Percentiles rank a stretch among this genome's conserved stretches.
These are phyloP conservation scores for Thuja plicata DNA, from an alignment of 83 land plant genomes.

Conservation along the genomic window DNA sequence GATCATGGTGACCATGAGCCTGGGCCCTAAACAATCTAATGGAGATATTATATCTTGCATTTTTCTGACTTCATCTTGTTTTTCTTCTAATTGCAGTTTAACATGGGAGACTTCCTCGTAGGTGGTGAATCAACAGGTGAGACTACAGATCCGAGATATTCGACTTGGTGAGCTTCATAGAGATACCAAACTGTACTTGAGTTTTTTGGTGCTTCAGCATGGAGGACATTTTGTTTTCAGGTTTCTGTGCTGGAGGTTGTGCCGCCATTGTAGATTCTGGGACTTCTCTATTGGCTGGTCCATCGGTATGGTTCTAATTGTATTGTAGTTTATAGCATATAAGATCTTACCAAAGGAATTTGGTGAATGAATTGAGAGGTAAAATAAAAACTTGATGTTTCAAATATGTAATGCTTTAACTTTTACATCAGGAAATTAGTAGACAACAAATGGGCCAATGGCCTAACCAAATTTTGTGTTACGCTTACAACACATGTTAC, in stretches of 20 bases:
- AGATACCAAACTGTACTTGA: background rate
- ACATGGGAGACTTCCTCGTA: slow-evolving; percentile 60
- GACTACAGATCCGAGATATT: background rate
- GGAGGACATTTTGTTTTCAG: slow-evolving; percentile 17
- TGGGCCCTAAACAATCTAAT: background rate
- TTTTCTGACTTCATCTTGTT: background rate
- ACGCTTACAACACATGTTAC: no score
- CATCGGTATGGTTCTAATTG: slow-evolving; percentile 33
- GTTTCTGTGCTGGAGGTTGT: slow-evolving; percentile 57
- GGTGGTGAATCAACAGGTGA: slow-evolving; percentile 45
- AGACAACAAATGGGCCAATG: no score
- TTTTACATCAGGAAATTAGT: no score
- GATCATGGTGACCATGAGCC: background rate
- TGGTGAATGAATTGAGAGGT: background rate
- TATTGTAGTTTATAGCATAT: background rate
- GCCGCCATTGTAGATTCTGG: slow-evolving; percentile 71
- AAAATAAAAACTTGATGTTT: no score
- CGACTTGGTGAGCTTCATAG: background rate
- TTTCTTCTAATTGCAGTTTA: slow-evolving; percentile 28
- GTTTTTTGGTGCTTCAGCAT: background rate
- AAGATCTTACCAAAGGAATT: background rate
- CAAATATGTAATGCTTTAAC: background rate
- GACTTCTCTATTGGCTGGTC: slow-evolving; percentile 64
- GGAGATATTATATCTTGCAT: background rate
- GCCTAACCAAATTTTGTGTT: no score